Evolutionary conservation across 2,329 filamentous ascomycete genomes (phyloP).

Genomic region (Trichoderma aggressivum): DNA sequence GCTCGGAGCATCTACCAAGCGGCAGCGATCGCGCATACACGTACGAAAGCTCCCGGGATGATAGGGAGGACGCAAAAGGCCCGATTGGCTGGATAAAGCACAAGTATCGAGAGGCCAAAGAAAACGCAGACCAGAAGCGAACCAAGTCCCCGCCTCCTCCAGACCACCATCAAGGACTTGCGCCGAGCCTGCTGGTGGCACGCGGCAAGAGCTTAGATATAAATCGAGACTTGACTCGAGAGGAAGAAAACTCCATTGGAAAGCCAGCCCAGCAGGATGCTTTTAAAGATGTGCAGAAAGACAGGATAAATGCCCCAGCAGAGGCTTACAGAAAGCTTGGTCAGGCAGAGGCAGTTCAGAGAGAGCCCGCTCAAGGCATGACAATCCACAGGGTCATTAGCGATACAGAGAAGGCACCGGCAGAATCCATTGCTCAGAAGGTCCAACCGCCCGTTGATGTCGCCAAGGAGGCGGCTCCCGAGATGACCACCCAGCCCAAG

Average conservation of each 20-base stretch:
- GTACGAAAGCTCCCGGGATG: constrained; percentile 40
- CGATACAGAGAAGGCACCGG: not conserved
- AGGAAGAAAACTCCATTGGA: constrained; percentile 10
- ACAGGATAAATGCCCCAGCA: not conserved
- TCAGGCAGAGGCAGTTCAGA: not conserved
- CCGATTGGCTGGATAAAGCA: constrained; percentile 57
- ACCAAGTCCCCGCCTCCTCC: constrained; percentile 53
- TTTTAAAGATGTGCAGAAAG: not conserved
- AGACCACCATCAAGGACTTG: constrained; percentile 28
- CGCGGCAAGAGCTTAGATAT: constrained; percentile 49
- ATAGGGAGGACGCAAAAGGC: constrained; percentile 50
- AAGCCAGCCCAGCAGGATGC: not conserved
- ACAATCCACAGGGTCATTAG: constrained; percentile 12
- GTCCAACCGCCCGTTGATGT: not conserved
- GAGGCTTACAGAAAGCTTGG: constrained; percentile 1
- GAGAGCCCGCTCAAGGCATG: not conserved
- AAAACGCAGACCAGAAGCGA: constrained; percentile 52
- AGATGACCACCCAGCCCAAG: not conserved
- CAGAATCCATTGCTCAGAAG: not conserved
- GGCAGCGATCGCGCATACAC: constrained; percentile 41
- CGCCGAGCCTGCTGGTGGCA: constrained; percentile 32
- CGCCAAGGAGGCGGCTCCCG: not conserved
- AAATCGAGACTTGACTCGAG: constrained; percentile 35
- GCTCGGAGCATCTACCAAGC: constrained; percentile 43
- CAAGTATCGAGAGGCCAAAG: constrained; percentile 59